Evolutionary conservation across 306 rosid genomes (phyloP), one percentile per base, ranked within the genome.

Genomic region (Luffa acutangula): DNA sequence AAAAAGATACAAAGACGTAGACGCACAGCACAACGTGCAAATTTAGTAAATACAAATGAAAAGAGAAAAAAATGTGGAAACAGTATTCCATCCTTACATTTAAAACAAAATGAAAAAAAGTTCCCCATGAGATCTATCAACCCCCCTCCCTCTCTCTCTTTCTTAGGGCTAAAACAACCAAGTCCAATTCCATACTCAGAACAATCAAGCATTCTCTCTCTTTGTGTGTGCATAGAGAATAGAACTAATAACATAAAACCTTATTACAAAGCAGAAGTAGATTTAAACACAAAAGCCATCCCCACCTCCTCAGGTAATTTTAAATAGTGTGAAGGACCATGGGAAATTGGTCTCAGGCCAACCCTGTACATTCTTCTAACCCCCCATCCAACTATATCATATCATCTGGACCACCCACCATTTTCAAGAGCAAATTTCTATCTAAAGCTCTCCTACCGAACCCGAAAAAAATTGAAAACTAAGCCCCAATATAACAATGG

Each of bases 331-430:
- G 49, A 58, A 56, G 80, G 70, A 56, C 39, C 33, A 12, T 77
- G 21, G 69, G 70, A 41, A 18, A 5, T 53, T 9, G 63, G 49
- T 37, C 56, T 58, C 39, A 7, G 2, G 43, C 71, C 48, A 42
- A 59, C 46, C 80, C 70, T 77, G 69, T 77, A 77, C 80, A 77
- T 41, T 58, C 69, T 59, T 57, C 20, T 33, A 8, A 37, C 48
- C 65, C 8, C 21, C 64, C 64, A 58, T 9, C 63, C 3, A 4
- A 13, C 20, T 2, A 71, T 34, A 12, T 49, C 45, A 25, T 74
- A 2, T 65, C 73, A 13, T 7, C 13, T 46, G 21, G 6, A 73
- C 15, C 59, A 73, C 42, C 43, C 57, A 45, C 76, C 34, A 45
- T 42, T 39, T 20, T 59, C 37, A 71, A 71, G 33, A 7, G 9